A percentile compares a stretch with the other conserved stretches of the same genome.
phyloP scores from a whole-genome alignment of 1,284 basidiomycete genomes.

The Microbotryomycetes sp. region DNA sequence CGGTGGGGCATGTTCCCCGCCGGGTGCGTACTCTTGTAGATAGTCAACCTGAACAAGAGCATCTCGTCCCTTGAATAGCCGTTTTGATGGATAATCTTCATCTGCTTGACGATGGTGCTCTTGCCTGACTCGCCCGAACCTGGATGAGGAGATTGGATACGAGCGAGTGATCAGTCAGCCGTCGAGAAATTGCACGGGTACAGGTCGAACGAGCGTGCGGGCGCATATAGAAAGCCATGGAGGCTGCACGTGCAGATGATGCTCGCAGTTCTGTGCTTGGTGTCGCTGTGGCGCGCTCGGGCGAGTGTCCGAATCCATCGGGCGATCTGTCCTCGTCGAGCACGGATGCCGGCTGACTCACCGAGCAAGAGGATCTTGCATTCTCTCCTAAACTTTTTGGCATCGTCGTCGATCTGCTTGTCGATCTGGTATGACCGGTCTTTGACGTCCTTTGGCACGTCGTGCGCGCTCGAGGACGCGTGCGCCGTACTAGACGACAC shows the following conservation, averaged over 20 bases:
- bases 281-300: not conserved
- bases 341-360: constrained; percentile 49
- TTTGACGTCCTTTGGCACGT: constrained; percentile 9
- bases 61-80: constrained; percentile 81
- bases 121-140: constrained; percentile 85
- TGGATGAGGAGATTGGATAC: constrained; percentile 35
- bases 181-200: not conserved
- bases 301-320: not conserved
- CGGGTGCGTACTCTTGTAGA: constrained; percentile 43
- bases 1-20: not conserved
- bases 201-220: not conserved
- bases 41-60: constrained; percentile 65
- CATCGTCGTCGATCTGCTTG: constrained; percentile 51
- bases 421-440: constrained; percentile 45
- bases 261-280: not conserved
- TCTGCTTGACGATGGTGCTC: constrained; percentile 95
- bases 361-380: constrained; percentile 91
- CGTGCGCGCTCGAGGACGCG: not conserved
- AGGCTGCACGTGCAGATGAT: not conserved
- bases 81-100: constrained; percentile 98
- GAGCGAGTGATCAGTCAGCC: not conserved
- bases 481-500: constrained; percentile 8
- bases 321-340: not conserved
- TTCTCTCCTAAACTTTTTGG: constrained; percentile 67
- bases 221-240: not conserved